Base-by-base conservation (phyloP, 768 basidiomycete genomes). In the Kwoniella heveanensis region DNA sequence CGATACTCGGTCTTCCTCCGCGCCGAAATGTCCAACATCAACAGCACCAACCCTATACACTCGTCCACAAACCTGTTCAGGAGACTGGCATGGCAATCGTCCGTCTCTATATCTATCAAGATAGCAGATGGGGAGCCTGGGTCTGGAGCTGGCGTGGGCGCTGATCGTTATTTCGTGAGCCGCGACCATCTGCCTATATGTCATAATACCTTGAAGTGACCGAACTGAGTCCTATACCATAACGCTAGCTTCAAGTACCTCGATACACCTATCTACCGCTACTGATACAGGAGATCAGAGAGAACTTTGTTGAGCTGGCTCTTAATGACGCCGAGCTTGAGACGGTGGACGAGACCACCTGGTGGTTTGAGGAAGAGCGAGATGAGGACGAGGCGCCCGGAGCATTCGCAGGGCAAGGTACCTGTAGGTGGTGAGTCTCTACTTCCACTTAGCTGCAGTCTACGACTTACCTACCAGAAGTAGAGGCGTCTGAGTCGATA, bases 231-330 rank as follows among this genome's bases (percentile, higher is more conserved):
- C n/a, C n/a, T n/a, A n/a, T n/a, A n/a, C n/a, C n/a, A n/a, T n/a
- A 13, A 36, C 32, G 6, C 32, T 62, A 83, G 81, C 74, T 83
- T 26, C 82, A 83, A 80, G 94, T 91, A 6, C 90, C 94, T 36
- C 85, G 96, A 57, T 89, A 97, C 74, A 88, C 88, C 81, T 99
- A 98, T 81, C 87, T 99, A 36, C 91, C 96, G 13, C 84, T 98
- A 26, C 81, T 98, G 50, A 85, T 97, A 74, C 88, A 92, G 2
- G 92, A 96, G 74, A 86, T 99, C 62, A 86, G 88, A 62, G 85
- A 88, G 70, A 92, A 92, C 80, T 84, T 98, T 66, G 88, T 90
- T 83, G 91, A 96, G 68, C 87, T 97, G 58, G 90, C 94, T 13
- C 88, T 97, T 73, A 92, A 96, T 75, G 92, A 95, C 72, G 84